These are phyloP conservation scores for Neckera pumila DNA, from an alignment of 225 moss, liverwort and hornwort genomes.

Conservation along the genomic window DNA sequence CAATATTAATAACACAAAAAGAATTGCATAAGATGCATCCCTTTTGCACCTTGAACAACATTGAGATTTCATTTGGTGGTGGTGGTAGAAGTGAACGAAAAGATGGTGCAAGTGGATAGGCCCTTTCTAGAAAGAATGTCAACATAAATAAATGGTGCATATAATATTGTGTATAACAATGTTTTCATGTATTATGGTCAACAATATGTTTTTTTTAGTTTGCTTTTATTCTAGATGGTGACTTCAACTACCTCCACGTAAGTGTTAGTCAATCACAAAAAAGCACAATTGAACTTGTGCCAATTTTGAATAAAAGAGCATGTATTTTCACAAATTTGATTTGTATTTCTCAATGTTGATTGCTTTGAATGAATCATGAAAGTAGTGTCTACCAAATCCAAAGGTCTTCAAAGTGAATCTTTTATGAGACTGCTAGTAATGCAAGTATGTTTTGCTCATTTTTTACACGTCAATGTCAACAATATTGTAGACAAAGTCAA, in stretches of 20 bases:
- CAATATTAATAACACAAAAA: accelerated
- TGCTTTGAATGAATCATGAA: neutral
- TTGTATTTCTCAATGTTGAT: neutral
- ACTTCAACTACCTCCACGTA: neutral
- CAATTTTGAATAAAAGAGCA: neutral
- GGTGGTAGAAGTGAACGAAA: neutral
- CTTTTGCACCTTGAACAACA: neutral
- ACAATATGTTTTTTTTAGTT: accelerated
- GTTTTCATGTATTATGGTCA: neutral
- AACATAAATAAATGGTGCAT: accelerated
- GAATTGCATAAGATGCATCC: neutral
- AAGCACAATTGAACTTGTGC: neutral
- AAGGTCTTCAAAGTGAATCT: neutral
- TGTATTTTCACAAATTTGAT: neutral
- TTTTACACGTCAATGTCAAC: neutral
- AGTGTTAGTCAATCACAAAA: neutral
- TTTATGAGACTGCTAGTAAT: neutral
- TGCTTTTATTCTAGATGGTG: neutral
- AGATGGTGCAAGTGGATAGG: too few relatives aligned
- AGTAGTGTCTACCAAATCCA: neutral
- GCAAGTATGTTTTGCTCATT: accelerated
- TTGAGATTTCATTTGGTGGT: neutral
- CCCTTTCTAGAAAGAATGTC: accelerated
- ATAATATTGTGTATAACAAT: neutral
- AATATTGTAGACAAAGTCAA: accelerated